Percentiles rank a stretch among this genome's conserved stretches.
phyloP scores from a whole-genome alignment of 106 monocot species.

The Amphibolis antarctica region DNA sequence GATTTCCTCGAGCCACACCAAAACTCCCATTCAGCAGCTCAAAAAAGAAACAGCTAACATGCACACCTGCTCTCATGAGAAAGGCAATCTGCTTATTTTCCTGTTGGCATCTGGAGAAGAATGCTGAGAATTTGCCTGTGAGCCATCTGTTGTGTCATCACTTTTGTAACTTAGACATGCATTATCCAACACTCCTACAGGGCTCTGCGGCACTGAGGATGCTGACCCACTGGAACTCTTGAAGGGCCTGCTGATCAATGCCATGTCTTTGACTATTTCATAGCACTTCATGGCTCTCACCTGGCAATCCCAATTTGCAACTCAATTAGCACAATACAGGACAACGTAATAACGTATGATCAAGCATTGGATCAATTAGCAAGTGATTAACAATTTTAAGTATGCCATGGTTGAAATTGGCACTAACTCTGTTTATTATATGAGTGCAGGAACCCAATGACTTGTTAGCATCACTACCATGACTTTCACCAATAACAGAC shows the following conservation, averaged over 20 bases:
- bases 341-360: neutral
- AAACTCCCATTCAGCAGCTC: constrained; percentile 16
- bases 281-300: constrained; percentile 63
- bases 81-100: constrained; percentile 30
- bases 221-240: constrained; percentile 19
- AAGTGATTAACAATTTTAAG: neutral
- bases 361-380: neutral
- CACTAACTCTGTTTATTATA: constrained; percentile 48
- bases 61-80: constrained; percentile 8
- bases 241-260: constrained; percentile 8
- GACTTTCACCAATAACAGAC: constrained; percentile 19
- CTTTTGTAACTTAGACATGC: constrained; percentile 67
- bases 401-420: neutral
- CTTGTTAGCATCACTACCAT: constrained; percentile 25
- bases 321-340: neutral
- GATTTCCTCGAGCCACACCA: constrained; percentile 5
- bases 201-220: constrained; percentile 53
- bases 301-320: constrained; percentile 29
- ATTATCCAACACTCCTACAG: constrained; percentile 73
- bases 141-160: constrained; percentile 30
- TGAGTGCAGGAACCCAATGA: constrained; percentile 32
- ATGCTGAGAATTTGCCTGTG: constrained; percentile 23
- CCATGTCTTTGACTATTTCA: constrained; percentile 40
- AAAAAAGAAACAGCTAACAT: constrained; percentile 11
- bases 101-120: constrained; percentile 43